Conservation (phyloP, 371 early-diverging fungal genomes). For the Chytridiales sp. region DNA sequence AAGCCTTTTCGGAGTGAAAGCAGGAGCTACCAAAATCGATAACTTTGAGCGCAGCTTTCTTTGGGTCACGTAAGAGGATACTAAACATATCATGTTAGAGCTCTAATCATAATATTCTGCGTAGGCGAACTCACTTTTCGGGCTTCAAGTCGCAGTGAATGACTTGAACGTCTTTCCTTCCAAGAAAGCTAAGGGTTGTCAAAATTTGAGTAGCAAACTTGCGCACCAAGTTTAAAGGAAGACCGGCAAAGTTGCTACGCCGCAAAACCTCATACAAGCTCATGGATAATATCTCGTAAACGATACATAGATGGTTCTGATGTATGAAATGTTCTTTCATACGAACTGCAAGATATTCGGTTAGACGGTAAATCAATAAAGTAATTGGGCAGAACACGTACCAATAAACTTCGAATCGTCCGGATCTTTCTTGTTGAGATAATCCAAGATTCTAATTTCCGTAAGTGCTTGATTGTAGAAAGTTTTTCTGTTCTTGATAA, state of each 20-base stretch:
- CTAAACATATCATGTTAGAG: not conserved
- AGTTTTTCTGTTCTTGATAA: conserved; percentile 44
- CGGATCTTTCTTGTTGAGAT: conserved; percentile 11
- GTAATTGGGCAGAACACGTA: not conserved
- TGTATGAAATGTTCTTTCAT: conserved; percentile 48
- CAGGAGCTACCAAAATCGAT: conserved; percentile 60
- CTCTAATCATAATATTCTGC: conserved; percentile 3
- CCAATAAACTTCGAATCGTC: conserved; percentile 18
- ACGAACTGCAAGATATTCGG: conserved; percentile 18
- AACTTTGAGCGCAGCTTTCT: conserved; percentile 36
- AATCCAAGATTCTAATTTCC: conserved; percentile 37
- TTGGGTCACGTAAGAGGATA: conserved; percentile 15
- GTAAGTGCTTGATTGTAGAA: conserved; percentile 47
- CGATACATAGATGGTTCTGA: conserved; percentile 45
- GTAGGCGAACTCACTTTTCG: conserved; percentile 36
- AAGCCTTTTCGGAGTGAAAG: conserved; percentile 30
- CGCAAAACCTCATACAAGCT: conserved; percentile 26
- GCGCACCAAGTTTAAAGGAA: conserved; percentile 20
- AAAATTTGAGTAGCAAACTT: conserved; percentile 23
- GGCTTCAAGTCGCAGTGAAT: conserved; percentile 59
- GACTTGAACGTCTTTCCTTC: conserved; percentile 34
- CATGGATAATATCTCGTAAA: conserved; percentile 55
- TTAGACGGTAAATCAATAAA: not conserved
- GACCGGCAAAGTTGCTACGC: conserved; percentile 17
- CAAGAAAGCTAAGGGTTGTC: conserved; percentile 31